These are phyloP conservation scores for Spergularia azorica DNA, from an alignment of 179 eudicot species.

Conservation along the genomic window DNA sequence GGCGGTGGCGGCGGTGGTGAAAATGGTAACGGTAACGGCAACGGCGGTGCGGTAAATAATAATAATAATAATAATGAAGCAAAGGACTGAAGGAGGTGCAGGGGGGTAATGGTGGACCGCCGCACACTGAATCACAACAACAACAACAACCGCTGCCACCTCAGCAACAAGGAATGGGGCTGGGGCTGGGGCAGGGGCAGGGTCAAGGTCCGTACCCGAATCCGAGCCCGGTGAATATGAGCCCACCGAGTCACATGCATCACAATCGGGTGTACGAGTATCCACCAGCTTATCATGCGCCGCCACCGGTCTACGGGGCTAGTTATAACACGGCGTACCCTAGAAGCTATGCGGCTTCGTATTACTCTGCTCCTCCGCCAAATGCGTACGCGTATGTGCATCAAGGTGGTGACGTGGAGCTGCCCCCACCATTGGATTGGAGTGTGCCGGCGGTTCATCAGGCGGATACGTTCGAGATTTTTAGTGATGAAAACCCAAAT, in stretches of 20 bases:
- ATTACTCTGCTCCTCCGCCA: conserved; percentile 56
- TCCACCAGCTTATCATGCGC: conserved; percentile 48
- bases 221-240: conserved; percentile 21
- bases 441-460: conserved; percentile 38
- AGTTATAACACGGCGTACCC: conserved; percentile 75
- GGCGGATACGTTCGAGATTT: conserved; percentile 69
- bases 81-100: background rate
- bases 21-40: conserved; percentile 12
- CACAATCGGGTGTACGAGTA: conserved; percentile 33
- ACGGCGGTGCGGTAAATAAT: conserved; percentile 10
- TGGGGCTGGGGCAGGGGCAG: conserved; percentile 23
- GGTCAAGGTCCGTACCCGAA: background rate
- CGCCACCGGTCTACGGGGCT: conserved; percentile 45
- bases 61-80: conserved; percentile 10
- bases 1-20: background rate
- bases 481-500: conserved; percentile 88
- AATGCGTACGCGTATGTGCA: conserved; percentile 45
- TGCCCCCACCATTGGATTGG: conserved; percentile 33
- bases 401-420: conserved; percentile 37
- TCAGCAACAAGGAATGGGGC: conserved; percentile 9
- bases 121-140: conserved; percentile 24
- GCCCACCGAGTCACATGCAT: conserved; percentile 22
- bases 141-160: conserved; percentile 13
- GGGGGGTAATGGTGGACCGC: conserved; percentile 27
- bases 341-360: conserved; percentile 53